Evolutionary conservation across 2,329 filamentous ascomycete genomes (phyloP), one percentile per base, ranked within the genome.

Genomic region (Nemania sp.): DNA sequence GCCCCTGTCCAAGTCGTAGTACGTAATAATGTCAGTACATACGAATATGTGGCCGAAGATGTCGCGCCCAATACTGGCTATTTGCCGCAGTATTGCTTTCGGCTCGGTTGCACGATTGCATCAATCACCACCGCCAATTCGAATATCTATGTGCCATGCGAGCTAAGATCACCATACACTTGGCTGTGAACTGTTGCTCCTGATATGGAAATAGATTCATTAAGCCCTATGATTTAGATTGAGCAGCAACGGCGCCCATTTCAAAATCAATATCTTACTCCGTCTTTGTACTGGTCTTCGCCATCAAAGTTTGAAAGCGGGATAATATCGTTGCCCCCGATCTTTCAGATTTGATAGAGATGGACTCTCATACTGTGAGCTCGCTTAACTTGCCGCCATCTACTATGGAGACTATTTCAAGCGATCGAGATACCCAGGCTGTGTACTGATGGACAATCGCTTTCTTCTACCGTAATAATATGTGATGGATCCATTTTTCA

Each of bases 1-100:
- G 41, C 54, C 57, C 57, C 46, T 58, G 57, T 53, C 51, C n/a
- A n/a, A 42, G 39, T 30, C 52, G 57, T 59, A 53, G 43, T 59
- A 59, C 52, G 56, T 59, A 59, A 56, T 58, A 56, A 54, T 56
- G 52, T 56, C 49, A 50, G 49, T 56, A 46, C 50, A 56, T 53
- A 50, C 54, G 41, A 56, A 37, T 37, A 41, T 57, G 50, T 57
- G 54, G 54, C 51, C 52, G 46, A n/a, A 54, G 51, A 37, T 51
- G 47, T 51, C 33, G 51, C 42, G 48, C 28, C 54, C 42, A 51
- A 39, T 39, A 54, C 47, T 49, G 51, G 44, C 47, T 43, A 39
- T 45, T 42, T 33, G 40, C 33, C 24, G 6, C 20, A 34, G 36
- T 45, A 26, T 41, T 46, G 31, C 42, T 48, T 45, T 12, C 30